Percentiles rank a stretch among this genome's conserved stretches.
These are phyloP conservation scores for Pluteus cervinus DNA, from an alignment of 768 basidiomycete genomes.

Conservation along the genomic window DNA sequence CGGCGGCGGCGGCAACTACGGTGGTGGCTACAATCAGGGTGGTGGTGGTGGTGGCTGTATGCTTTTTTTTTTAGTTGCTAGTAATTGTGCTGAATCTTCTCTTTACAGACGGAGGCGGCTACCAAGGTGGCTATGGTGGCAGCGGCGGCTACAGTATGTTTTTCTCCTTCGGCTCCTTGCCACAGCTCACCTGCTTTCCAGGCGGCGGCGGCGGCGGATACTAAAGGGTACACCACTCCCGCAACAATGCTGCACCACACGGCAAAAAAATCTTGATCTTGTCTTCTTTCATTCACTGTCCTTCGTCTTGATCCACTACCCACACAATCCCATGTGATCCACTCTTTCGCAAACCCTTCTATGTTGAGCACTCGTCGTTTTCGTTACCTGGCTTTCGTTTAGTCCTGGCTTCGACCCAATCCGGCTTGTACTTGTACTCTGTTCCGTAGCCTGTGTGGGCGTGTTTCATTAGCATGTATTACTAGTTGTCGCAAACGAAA, in stretches of 20 bases:
- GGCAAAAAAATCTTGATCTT: too few species aligned
- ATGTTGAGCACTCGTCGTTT: too few species aligned
- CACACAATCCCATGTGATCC: too few species aligned
- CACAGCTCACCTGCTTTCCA: constrained; percentile 12
- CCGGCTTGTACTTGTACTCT: constrained; percentile 34
- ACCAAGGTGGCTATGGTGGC: constrained; percentile 17
- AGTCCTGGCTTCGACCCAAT: constrained; percentile 33
- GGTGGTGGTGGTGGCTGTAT: constrained; percentile 17
- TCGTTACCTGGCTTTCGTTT: constrained; percentile 26
- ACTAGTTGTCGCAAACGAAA: too few species aligned
- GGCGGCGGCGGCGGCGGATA: constrained; percentile 25
- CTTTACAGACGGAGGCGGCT: constrained; percentile 14
- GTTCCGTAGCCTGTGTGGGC: constrained; percentile 11
- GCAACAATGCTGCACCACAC: background rate
- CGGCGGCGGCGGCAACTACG: constrained; percentile 25
- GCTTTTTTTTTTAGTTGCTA: background rate
- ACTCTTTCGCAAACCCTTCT: too few species aligned
- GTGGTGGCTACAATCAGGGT: constrained; percentile 15
- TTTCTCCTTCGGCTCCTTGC: too few species aligned
- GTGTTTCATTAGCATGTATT: too few species aligned
- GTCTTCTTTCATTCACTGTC: too few species aligned
- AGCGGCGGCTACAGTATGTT: too few species aligned
- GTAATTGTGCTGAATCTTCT: too few species aligned
- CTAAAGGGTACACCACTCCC: constrained; percentile 10
- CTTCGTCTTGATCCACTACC: too few species aligned